These are phyloP conservation scores for Petrea volubilis DNA, from an alignment of 257 asterid genomes.

Conservation along the genomic window DNA sequence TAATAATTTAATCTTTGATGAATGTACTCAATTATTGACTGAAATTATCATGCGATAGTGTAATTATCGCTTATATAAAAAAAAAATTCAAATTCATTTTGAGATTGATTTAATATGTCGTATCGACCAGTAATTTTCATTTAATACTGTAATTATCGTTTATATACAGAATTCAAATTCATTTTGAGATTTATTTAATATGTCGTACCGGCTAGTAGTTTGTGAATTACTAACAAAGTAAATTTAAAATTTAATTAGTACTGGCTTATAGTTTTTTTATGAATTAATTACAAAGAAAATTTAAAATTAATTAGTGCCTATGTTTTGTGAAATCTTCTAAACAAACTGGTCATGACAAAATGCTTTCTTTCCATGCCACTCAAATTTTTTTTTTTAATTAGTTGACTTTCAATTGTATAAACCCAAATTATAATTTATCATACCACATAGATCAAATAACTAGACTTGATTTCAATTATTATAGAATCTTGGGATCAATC, in stretches of 20 bases:
- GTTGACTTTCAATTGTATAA: not conserved
- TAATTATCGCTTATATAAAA: no score
- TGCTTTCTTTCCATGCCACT: not conserved
- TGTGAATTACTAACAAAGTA: not conserved
- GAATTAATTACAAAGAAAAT: not conserved
- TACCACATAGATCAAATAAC: not conserved
- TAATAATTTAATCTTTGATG: no score
- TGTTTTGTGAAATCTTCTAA: not conserved
- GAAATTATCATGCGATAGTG: no score
- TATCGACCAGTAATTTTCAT: not conserved
- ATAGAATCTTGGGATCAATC: not conserved
- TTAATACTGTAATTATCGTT: no score
- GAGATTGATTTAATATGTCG: not conserved
- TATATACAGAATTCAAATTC: no score
- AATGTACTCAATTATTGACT: no score
- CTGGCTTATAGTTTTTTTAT: no score
- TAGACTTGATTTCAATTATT: no score
- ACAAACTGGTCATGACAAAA: not conserved
- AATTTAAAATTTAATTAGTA: not conserved
- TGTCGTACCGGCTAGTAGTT: not conserved
- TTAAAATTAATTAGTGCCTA: not conserved
- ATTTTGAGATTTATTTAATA: no score
- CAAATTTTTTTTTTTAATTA: not conserved
- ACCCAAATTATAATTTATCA: not conserved
- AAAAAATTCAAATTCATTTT: no score